Evolutionary conservation across 805 yeast genomes (phyloP).

Genomic region (Tetrapisispora namnaoensis): DNA sequence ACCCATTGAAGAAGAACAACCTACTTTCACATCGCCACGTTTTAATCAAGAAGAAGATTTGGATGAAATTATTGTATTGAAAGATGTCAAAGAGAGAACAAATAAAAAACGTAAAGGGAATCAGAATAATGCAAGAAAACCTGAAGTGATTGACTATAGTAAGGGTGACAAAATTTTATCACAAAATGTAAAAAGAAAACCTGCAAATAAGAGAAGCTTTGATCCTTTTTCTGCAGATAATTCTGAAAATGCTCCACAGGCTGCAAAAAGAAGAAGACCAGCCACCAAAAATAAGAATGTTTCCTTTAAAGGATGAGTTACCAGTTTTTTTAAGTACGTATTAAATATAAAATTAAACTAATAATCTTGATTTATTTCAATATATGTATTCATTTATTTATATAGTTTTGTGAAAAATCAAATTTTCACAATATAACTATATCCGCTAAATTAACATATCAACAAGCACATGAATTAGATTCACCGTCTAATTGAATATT

Average conservation of each 20-base stretch:
- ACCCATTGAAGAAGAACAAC: background rate
- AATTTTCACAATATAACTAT: background rate
- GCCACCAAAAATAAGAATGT: constrained; percentile 21
- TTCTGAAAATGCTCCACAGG: constrained; percentile 38
- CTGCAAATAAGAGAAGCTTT: constrained; percentile 35
- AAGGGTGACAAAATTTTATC: constrained; percentile 35
- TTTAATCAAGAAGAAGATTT: constrained; percentile 10
- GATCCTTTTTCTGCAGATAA: constrained; percentile 48
- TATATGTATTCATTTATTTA: background rate
- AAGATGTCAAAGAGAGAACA: constrained; percentile 17
- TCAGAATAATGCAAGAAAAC: constrained; percentile 1
- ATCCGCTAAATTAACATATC: background rate
- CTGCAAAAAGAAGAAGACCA: constrained; percentile 36
- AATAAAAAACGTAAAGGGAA: constrained; percentile 4
- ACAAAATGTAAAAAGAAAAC: constrained; percentile 8
- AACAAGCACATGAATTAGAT: constrained; percentile 66
- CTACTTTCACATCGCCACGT: too few relatives aligned
- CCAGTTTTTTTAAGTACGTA: background rate
- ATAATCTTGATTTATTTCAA: background rate
- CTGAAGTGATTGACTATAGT: constrained; percentile 34
- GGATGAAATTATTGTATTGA: constrained; percentile 36
- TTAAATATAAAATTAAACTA: background rate
- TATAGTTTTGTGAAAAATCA: background rate
- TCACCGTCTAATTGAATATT: constrained; percentile 89
- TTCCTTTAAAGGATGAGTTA: constrained; percentile 20